Evolutionary conservation across 169 alveolate genomes (phyloP), one percentile per base, ranked within the genome.

Genomic region (Plasmodium knowlesi): DNA sequence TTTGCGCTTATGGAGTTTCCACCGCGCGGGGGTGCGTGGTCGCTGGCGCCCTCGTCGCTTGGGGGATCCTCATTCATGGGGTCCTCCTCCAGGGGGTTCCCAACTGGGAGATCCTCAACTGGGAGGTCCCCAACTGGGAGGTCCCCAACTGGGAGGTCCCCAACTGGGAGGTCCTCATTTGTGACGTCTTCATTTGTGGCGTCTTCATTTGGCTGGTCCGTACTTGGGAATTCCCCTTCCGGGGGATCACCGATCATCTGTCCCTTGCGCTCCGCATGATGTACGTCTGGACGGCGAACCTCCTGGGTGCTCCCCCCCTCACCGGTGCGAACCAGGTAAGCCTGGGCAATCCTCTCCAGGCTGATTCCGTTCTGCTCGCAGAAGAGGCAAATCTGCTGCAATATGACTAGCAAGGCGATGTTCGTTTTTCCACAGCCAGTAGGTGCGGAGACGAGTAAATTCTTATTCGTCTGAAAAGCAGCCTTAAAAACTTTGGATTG

Each of bases 341-440:
- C 19, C 39, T 76, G 78, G 28, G 80, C 88, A 41, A 86, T 50
- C 16, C 43, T 74, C 14, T 86, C 72, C 81, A 86, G 57, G 32
- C 80, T 86, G 67, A 86, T 76, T 12, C 80, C 30, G 67, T 86
- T 74, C 32, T 86, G 86, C 50, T 76, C 93, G 28, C 86, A 86
- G 76, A 74, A 78, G 32, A 86, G 43, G 22, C 67, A 74, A 91
- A 94, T 90, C 74, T 93, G 95, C 78, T 96, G 97, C 28, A 99
- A 91, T n/a, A 98, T 97, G 67, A 99, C 97, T 19, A 99, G 96
- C 76, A 99, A 81, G 41, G 99, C 99, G 76, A 99, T 98, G 94
- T 99, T 99, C 0, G 99, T 99, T 95, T 99, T 99, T 39, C 99
- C 99, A 30, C 99, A 99, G 8, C 99, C 99, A 0, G 99, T 99